phyloP scores from a whole-genome alignment of 192 early-diverging fungal species.

The Phlyctochytrium planicorne region DNA sequence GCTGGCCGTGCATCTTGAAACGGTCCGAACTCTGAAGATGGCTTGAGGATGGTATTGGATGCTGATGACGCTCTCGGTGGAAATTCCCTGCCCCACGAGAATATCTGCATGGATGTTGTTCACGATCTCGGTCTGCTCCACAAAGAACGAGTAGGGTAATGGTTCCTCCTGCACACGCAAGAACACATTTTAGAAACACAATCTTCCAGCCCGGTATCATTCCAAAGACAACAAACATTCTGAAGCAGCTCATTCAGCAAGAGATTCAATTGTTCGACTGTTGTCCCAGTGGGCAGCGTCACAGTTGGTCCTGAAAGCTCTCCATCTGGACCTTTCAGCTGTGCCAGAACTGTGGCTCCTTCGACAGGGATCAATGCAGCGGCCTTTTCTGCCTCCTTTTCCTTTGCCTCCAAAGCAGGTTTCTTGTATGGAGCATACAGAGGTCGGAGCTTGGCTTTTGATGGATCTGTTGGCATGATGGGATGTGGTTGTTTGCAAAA shows the following conservation, averaged over 20 bases:
- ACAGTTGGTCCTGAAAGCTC: conserved; percentile 29
- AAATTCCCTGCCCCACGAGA: conserved; percentile 68
- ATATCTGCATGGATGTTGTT: conserved; percentile 76
- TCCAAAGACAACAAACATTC: conserved; percentile 50
- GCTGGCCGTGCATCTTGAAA: conserved; percentile 89
- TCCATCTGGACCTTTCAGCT: background rate
- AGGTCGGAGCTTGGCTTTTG: background rate
- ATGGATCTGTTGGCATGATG: background rate
- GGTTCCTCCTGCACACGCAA: conserved; percentile 69
- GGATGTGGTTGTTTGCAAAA: too few relatives aligned
- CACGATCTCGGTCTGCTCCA: conserved; percentile 81
- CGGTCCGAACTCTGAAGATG: conserved; percentile 88
- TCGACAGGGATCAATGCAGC: background rate
- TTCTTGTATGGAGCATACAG: conserved; percentile 3
- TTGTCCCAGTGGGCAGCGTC: conserved; percentile 80
- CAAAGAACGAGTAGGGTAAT: conserved; percentile 91
- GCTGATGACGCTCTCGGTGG: conserved; percentile 85
- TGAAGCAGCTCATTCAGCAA: conserved; percentile 88
- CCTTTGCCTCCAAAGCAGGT: background rate
- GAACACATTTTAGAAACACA: conserved; percentile 4
- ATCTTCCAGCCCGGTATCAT: too few relatives aligned
- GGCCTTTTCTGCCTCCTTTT: background rate
- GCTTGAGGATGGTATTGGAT: conserved; percentile 96
- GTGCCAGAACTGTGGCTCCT: background rate
- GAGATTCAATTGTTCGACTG: conserved; percentile 79